Evolutionary conservation across 768 basidiomycete genomes (phyloP).

Genomic region (Suillus placidus): DNA sequence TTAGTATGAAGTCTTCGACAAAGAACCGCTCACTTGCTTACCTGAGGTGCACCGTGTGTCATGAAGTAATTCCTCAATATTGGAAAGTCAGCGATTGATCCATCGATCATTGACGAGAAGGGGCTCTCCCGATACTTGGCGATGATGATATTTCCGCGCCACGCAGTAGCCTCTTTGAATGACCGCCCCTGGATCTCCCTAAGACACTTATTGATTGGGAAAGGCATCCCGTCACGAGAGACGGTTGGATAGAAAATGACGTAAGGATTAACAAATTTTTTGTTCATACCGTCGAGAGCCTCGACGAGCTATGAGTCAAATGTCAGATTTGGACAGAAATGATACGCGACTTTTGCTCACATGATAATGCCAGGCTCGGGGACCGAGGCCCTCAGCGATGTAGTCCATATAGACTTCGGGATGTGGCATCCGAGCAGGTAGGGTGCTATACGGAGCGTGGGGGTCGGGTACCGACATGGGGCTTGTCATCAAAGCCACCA

Average conservation of each 20-base stretch:
- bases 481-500: conserved; percentile 79
- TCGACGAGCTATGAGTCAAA: conserved; percentile 57
- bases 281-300: conserved; percentile 78
- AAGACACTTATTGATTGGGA: conserved; percentile 77
- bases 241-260: conserved; percentile 78
- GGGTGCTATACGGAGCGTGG: conserved; percentile 46
- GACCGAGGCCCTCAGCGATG: conserved; percentile 71
- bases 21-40: conserved; percentile 32
- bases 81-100: conserved; percentile 84
- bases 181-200: conserved; percentile 69
- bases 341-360: conserved; percentile 42
- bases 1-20: conserved; percentile 13
- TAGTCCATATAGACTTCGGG: conserved; percentile 88
- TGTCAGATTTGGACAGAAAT: conserved; percentile 20
- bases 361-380: conserved; percentile 73
- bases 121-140: conserved; percentile 62
- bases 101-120: conserved; percentile 61
- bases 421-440: conserved; percentile 70
- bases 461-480: conserved; percentile 45
- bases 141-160: conserved; percentile 80
- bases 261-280: conserved; percentile 77
- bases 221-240: conserved; percentile 80
- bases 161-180: conserved; percentile 65
- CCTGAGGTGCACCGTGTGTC: conserved; percentile 59
- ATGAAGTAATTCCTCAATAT: conserved; percentile 79